Conservation (phyloP, 768 basidiomycete species). For the Russula ochroleuca region DNA sequence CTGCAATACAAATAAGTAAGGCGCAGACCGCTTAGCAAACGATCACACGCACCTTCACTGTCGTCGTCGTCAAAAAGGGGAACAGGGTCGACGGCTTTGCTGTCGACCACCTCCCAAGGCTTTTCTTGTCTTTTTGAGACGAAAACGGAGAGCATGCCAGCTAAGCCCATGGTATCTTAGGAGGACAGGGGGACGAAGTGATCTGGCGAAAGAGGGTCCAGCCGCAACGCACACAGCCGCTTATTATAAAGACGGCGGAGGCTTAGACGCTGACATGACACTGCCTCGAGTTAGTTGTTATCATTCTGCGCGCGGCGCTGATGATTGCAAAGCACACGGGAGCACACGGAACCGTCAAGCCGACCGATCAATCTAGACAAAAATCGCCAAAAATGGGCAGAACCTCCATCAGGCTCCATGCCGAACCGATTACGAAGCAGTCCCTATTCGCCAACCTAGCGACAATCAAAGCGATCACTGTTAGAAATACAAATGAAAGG, state of each 20-base stretch:
- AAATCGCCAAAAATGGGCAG: neutral
- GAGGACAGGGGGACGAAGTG: neutral
- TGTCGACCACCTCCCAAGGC: conserved; percentile 78
- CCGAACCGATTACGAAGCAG: conserved; percentile 19
- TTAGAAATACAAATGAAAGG: neutral
- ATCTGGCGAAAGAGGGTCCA: too few relatives aligned
- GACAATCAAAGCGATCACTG: neutral
- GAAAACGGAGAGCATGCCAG: conserved; percentile 32
- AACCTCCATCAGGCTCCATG: neutral
- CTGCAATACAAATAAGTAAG: conserved; percentile 33
- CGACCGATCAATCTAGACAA: too few relatives aligned
- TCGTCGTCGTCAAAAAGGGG: conserved; percentile 58
- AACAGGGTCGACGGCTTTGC: conserved; percentile 58
- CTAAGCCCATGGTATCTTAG: conserved; percentile 25
- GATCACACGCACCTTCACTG: conserved; percentile 37
- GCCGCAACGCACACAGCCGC: neutral
- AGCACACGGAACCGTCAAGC: too few relatives aligned
- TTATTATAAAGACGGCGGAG: conserved; percentile 15
- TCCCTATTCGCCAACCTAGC: neutral
- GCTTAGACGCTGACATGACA: conserved; percentile 24
- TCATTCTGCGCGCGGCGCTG: neutral
- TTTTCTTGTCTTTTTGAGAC: conserved; percentile 52
- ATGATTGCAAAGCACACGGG: conserved; percentile 15
- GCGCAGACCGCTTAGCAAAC: neutral
- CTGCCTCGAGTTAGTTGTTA: conserved; percentile 5